phyloP scores from a whole-genome alignment of 2,329 filamentous ascomycete species.

The Amesomyces nigricolor region DNA sequence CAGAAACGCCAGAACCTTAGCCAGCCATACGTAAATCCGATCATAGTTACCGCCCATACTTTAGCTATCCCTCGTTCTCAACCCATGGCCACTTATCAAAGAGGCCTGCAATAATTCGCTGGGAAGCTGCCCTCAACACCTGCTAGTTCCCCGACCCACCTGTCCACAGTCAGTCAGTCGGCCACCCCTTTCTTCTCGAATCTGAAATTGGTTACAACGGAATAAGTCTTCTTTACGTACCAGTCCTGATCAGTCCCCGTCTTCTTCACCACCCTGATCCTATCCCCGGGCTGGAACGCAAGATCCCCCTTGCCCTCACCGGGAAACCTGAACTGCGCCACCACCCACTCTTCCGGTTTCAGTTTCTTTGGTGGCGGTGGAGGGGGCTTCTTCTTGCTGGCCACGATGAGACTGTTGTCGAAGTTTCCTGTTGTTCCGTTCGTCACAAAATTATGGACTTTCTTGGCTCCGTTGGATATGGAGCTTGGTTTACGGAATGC shows the following conservation, averaged over 20 bases:
- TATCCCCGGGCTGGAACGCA: slow-evolving; percentile 69
- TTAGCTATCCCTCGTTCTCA: too few species aligned
- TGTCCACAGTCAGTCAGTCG: background rate
- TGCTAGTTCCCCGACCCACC: slow-evolving; percentile 69
- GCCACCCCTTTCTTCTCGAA: background rate
- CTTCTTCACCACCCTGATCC: slow-evolving; percentile 71
- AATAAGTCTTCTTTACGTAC: slow-evolving; percentile 29
- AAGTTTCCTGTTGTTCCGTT: slow-evolving; percentile 17
- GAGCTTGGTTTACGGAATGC: too few species aligned
- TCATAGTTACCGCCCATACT: too few species aligned
- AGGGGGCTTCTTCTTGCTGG: slow-evolving; percentile 64
- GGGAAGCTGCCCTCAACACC: slow-evolving; percentile 69
- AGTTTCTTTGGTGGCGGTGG: slow-evolving; percentile 64
- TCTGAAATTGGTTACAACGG: too few species aligned
- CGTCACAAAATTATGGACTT: too few species aligned
- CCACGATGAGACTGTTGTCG: slow-evolving; percentile 3
- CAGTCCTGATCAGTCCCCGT: slow-evolving; percentile 77
- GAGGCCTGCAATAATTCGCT: slow-evolving; percentile 65
- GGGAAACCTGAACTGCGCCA: slow-evolving; percentile 69
- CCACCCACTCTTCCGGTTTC: slow-evolving; percentile 53
- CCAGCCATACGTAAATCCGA: too few species aligned
- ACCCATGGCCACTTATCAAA: background rate
- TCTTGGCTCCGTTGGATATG: too few species aligned
- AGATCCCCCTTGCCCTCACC: slow-evolving; percentile 67
- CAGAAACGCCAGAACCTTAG: too few species aligned